These are phyloP conservation scores for Eimeria brunetti DNA, from an alignment of 169 alveolate species.

Conservation along the genomic window DNA sequence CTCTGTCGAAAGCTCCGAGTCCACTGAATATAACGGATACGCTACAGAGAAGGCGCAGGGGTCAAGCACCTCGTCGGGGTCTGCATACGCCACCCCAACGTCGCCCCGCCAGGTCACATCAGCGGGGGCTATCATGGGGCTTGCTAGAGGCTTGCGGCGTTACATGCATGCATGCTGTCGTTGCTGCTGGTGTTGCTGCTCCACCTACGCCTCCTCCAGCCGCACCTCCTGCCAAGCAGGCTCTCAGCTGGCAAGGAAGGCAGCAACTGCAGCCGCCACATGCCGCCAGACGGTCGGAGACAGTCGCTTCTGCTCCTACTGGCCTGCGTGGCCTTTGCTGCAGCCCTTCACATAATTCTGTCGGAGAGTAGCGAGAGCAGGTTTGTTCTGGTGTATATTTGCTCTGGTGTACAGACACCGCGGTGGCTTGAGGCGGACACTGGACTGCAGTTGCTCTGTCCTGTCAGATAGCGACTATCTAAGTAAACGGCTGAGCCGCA, in stretches of 20 bases:
- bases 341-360: neutral
- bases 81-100: slow-evolving; percentile 58
- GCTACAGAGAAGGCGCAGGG: slow-evolving; percentile 50
- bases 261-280: slow-evolving; percentile 11
- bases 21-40: slow-evolving; percentile 45
- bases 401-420: neutral
- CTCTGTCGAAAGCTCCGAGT: slow-evolving; percentile 60
- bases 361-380: too few relatives aligned
- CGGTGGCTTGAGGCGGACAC: neutral
- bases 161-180: too few relatives aligned
- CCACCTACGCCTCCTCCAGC: neutral
- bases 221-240: slow-evolving; percentile 23
- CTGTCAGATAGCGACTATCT: neutral
- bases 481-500: neutral
- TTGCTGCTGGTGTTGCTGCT: neutral
- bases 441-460: neutral
- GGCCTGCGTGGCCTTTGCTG: neutral
- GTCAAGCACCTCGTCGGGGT: slow-evolving; percentile 62
- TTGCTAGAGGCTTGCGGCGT: neutral
- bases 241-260: slow-evolving; percentile 25
- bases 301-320: neutral
- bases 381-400: neutral
- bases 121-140: slow-evolving; percentile 50
- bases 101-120: slow-evolving; percentile 51
- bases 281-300: slow-evolving; percentile 30